phyloP scores from a whole-genome alignment of 2,329 filamentous ascomycete species.

The Cladosporium colombiae region DNA sequence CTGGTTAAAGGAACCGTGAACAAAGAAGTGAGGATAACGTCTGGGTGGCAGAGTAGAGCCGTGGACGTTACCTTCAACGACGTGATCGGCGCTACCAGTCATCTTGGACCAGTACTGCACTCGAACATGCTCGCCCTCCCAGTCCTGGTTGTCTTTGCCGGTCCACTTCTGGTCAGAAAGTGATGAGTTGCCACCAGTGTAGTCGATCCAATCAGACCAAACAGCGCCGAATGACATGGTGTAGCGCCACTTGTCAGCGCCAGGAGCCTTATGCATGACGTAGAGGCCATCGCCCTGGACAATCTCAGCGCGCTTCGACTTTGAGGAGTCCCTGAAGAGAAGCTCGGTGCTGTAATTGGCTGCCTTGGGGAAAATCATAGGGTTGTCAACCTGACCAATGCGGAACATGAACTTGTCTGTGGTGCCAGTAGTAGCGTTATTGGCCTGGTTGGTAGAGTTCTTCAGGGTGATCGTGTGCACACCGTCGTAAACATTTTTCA shows the following conservation, averaged over 20 bases:
- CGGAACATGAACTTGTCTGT: constrained; percentile 64
- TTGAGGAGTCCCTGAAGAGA: constrained; percentile 40
- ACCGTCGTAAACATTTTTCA: constrained; percentile 61
- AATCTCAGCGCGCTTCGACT: constrained; percentile 34
- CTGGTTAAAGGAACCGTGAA: constrained; percentile 63
- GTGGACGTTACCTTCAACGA: constrained; percentile 60
- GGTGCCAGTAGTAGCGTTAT: constrained; percentile 49
- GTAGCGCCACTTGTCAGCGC: constrained; percentile 64
- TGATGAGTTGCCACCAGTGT: constrained; percentile 53
- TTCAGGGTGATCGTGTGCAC: constrained; percentile 60
- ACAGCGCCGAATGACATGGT: constrained; percentile 61
- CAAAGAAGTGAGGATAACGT: constrained; percentile 63
- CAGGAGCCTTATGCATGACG: constrained; percentile 58
- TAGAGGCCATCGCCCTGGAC: constrained; percentile 30
- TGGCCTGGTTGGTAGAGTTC: constrained; percentile 51
- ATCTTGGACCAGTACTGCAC: constrained; percentile 64
- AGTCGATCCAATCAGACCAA: constrained; percentile 61
- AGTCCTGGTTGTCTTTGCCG: constrained; percentile 55
- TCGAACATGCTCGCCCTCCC: constrained; percentile 63
- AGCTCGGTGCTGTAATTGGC: constrained; percentile 62
- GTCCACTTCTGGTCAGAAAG: constrained; percentile 56
- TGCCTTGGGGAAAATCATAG: constrained; percentile 57
- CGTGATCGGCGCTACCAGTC: constrained; percentile 60
- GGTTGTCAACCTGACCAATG: constrained; percentile 59
- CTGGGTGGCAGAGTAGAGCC: constrained; percentile 43